phyloP scores from a whole-genome alignment of 2,329 filamentous ascomycete species.

The Penicillium janthinellum region DNA sequence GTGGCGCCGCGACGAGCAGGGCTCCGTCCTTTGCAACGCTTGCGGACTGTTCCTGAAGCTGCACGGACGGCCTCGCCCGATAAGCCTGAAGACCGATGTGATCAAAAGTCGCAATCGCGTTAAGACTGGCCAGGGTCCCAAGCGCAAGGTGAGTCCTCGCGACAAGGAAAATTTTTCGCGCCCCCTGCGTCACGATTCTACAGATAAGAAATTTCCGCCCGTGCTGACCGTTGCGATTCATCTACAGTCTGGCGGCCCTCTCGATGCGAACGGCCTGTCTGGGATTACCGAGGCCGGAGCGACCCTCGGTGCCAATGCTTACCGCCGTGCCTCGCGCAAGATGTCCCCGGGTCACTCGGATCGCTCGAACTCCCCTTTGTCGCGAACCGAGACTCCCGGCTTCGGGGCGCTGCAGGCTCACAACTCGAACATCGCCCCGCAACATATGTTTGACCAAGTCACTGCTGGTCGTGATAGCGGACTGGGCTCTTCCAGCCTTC shows the following conservation, averaged over 20 bases:
- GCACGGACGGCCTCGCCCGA: slow-evolving; percentile 88
- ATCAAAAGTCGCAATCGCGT: slow-evolving; percentile 99
- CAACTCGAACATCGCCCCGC: slow-evolving; percentile 67
- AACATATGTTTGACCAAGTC: slow-evolving; percentile 77
- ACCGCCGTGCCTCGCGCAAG: slow-evolving; percentile 71
- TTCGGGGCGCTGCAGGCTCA: slow-evolving; percentile 59
- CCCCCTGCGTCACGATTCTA: slow-evolving; percentile 12
- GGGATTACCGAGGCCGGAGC: slow-evolving; percentile 59
- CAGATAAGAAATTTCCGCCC: slow-evolving; percentile 26
- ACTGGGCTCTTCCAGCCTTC: slow-evolving; percentile 59
- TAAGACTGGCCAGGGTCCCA: slow-evolving; percentile 79
- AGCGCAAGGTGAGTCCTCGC: slow-evolving; percentile 71
- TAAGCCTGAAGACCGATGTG: slow-evolving; percentile 97
- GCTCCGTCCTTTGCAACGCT: slow-evolving; percentile 95
- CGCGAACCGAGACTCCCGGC: slow-evolving; percentile 75
- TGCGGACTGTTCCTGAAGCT: slow-evolving; percentile 97
- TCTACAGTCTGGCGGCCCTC: slow-evolving; percentile 44
- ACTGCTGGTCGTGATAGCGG: slow-evolving; percentile 64
- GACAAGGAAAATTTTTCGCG: slow-evolving; percentile 27
- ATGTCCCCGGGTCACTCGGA: slow-evolving; percentile 71
- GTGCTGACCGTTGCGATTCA: slow-evolving; percentile 27
- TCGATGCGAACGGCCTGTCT: slow-evolving; percentile 61
- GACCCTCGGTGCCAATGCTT: slow-evolving; percentile 57
- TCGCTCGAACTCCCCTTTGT: slow-evolving; percentile 75
- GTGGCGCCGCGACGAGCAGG: slow-evolving; percentile 96